Evolutionary conservation across 2,329 filamentous ascomycete species (phyloP).

Genomic region (Calonectria pseudoturangicola): DNA sequence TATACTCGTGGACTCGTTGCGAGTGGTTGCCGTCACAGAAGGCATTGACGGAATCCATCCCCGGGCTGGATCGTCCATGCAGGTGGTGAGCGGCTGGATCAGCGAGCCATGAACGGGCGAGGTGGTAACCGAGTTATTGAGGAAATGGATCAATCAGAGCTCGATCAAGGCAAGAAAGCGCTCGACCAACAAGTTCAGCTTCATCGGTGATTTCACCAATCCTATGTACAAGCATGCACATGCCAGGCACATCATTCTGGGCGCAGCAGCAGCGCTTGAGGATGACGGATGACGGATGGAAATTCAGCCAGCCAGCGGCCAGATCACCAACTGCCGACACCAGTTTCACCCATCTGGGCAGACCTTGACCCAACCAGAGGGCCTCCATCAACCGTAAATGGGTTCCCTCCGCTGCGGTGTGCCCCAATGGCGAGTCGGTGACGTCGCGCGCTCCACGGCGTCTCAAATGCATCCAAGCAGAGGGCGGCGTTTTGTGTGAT

Average conservation of each 20-base stretch:
- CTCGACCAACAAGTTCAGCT: conserved; percentile 32
- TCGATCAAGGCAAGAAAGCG: conserved; percentile 18
- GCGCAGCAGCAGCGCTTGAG: conserved; percentile 30
- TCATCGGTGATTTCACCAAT: conserved; percentile 1
- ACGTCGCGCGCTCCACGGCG: conserved; percentile 50
- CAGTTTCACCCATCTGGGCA: conserved; percentile 28
- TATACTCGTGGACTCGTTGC: conserved; percentile 23
- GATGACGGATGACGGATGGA: conserved; percentile 1
- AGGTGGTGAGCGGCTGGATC: conserved; percentile 33
- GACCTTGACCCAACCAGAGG: conserved; percentile 45
- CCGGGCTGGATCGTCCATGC: conserved; percentile 36
- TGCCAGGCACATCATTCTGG: conserved; percentile 22
- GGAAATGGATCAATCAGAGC: conserved; percentile 27
- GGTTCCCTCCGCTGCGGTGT: conserved; percentile 44
- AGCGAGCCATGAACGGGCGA: conserved; percentile 14
- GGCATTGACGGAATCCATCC: conserved; percentile 38
- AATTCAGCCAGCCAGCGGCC: conserved; percentile 8
- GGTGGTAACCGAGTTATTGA: conserved; percentile 37
- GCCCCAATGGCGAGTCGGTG: conserved; percentile 45
- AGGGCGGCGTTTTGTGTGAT: conserved; percentile 48
- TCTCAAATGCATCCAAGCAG: conserved; percentile 45
- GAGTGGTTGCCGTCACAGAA: conserved; percentile 19
- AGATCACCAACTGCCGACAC: conserved; percentile 39
- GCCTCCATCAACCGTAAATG: conserved; percentile 29
- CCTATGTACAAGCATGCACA: conserved; percentile 3